Percentiles rank a stretch among this genome's conserved stretches.
These are phyloP conservation scores for Coniochaeta ligniaria DNA, from an alignment of 2,329 filamentous ascomycete species.

Conservation along the genomic window DNA sequence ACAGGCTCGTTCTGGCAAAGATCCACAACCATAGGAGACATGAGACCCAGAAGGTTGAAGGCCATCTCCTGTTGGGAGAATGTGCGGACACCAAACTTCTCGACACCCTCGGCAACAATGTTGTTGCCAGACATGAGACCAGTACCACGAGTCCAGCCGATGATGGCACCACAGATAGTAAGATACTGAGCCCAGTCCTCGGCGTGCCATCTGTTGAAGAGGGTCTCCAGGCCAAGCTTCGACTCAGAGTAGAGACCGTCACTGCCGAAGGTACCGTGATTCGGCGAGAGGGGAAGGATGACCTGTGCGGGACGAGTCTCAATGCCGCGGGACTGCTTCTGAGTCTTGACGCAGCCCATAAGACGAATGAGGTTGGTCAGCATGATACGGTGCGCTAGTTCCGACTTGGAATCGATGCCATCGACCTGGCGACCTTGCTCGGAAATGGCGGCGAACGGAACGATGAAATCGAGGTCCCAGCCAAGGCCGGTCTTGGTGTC, in stretches of 20 bases:
- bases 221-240: slow-evolving; percentile 90
- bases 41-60: slow-evolving; percentile 93
- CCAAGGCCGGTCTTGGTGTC: slow-evolving; percentile 92
- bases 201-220: slow-evolving; percentile 98
- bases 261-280: slow-evolving; percentile 97
- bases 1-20: slow-evolving; percentile 94
- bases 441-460: slow-evolving; percentile 95
- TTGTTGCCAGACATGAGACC: slow-evolving; percentile 98
- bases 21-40: slow-evolving; percentile 90
- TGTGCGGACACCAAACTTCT: slow-evolving; percentile 92
- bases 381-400: slow-evolving; percentile 98
- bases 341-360: slow-evolving; percentile 80
- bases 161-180: slow-evolving; percentile 95
- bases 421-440: slow-evolving; percentile 98
- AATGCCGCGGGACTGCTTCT: slow-evolving; percentile 82
- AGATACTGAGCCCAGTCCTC: slow-evolving; percentile 97
- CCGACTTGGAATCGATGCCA: slow-evolving; percentile 91
- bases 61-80: slow-evolving; percentile 99
- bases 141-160: slow-evolving; percentile 97
- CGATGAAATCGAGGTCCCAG: slow-evolving; percentile 94
- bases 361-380: slow-evolving; percentile 92
- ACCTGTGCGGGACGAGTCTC: slow-evolving; percentile 96
- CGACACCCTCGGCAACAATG: slow-evolving; percentile 91
- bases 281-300: slow-evolving; percentile 90
- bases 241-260: slow-evolving; percentile 98